Evolutionary conservation across 495 filamentous ascomycete species (phyloP).

Genomic region (Daldinia concentrica): DNA sequence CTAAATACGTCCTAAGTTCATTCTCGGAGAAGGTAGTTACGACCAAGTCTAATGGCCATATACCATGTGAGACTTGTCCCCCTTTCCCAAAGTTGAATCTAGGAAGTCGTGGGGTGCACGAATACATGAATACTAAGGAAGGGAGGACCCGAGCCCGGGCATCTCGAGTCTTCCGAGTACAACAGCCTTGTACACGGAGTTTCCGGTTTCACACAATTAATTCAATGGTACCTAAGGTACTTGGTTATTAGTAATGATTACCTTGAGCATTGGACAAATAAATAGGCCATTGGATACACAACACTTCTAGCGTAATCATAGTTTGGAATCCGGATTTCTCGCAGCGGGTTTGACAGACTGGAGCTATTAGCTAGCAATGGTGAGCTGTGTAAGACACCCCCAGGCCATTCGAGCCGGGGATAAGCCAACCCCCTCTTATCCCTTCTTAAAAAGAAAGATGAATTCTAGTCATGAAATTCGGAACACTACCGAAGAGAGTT

Average conservation of each 20-base stretch:
- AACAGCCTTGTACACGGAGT: constrained; percentile 19
- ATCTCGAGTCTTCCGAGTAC: constrained; percentile 14
- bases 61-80: background rate
- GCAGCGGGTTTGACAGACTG: constrained; percentile 19
- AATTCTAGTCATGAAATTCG: background rate
- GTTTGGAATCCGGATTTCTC: constrained; percentile 9
- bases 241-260: background rate
- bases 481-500: constrained; percentile 26
- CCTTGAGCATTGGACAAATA: background rate
- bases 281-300: constrained; percentile 7
- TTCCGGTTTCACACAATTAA: background rate
- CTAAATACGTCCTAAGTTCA: background rate
- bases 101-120: constrained; percentile 1
- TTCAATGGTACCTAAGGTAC: constrained; percentile 4
- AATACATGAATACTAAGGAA: background rate
- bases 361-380: background rate
- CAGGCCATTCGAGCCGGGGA: constrained; percentile 12
- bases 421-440: constrained; percentile 16
- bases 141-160: constrained; percentile 3
- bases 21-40: constrained; percentile 24
- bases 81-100: background rate
- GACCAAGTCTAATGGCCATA: background rate
- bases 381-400: constrained; percentile 32
- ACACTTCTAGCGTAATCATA: background rate
- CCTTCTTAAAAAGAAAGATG: constrained; percentile 26